Evolutionary conservation across 345 rosid genomes (phyloP).

Genomic region (Viola odorata): DNA sequence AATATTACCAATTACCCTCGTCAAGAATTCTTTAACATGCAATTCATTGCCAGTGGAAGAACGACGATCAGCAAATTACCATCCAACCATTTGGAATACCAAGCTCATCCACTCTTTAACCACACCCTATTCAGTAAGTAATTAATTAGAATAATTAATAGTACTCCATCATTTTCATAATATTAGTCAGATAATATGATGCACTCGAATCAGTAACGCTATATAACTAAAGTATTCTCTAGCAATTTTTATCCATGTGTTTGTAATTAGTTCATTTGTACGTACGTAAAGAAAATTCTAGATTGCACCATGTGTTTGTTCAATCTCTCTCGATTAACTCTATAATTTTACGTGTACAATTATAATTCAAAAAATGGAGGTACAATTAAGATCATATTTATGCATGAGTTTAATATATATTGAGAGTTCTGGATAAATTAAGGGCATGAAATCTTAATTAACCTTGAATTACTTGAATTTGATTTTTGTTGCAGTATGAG

Average conservation of each 20-base stretch:
- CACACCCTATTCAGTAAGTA: slow-evolving; percentile 2
- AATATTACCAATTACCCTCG: not conserved
- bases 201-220: too few relatives aligned
- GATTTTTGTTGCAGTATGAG: slow-evolving; percentile 7
- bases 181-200: too few relatives aligned
- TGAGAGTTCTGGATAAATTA: not conserved
- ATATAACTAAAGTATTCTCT: too few relatives aligned
- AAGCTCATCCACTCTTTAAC: slow-evolving; percentile 4
- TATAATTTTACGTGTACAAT: too few relatives aligned
- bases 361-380: too few relatives aligned
- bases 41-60: not conserved
- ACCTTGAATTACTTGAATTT: not conserved
- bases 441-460: not conserved
- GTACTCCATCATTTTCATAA: not conserved
- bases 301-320: too few relatives aligned
- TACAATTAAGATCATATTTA: too few relatives aligned
- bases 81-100: slow-evolving; percentile 14
- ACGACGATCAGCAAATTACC: not conserved
- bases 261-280: too few relatives aligned
- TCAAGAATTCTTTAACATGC: too few relatives aligned
- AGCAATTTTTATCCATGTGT: too few relatives aligned
- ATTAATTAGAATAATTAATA: not conserved
- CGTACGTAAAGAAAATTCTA: too few relatives aligned
- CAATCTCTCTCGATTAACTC: too few relatives aligned
- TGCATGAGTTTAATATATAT: not conserved